These are phyloP conservation scores for Solanum pennellii DNA, from an alignment of 257 asterid species.

Conservation along the genomic window DNA sequence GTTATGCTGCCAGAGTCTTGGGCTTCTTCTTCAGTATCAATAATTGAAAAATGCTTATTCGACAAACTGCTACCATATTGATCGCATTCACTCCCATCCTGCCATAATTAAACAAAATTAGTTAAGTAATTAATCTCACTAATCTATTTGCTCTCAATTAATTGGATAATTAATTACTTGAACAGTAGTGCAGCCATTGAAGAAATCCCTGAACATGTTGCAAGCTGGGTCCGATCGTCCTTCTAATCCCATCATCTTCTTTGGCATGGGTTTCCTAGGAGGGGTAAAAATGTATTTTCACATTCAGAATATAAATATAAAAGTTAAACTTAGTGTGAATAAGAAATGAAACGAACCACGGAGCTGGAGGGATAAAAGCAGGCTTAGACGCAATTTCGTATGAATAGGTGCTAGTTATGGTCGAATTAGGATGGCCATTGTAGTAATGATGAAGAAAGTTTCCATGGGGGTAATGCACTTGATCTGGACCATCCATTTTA, in stretches of 20 bases:
- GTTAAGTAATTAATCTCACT: background rate
- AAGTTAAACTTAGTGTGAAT: background rate
- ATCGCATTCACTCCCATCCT: background rate
- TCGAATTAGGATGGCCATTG: background rate
- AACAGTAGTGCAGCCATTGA: background rate
- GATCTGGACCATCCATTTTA: background rate
- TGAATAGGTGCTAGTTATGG: background rate
- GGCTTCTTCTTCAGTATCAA: background rate
- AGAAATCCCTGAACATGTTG: conserved; percentile 23
- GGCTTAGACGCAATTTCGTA: background rate
- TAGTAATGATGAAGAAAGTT: background rate
- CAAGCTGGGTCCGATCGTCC: background rate
- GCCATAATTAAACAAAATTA: background rate
- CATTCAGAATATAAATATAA: background rate
- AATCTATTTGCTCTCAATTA: background rate
- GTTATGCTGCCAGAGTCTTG: background rate
- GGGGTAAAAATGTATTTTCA: background rate
- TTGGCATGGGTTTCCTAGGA: background rate
- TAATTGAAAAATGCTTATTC: background rate
- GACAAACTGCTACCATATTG: background rate
- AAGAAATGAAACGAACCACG: background rate
- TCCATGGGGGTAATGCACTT: background rate
- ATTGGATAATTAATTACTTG: conserved; percentile 2
- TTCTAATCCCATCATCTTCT: background rate
- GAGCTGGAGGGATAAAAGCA: background rate